Evolutionary conservation across 2,329 filamentous ascomycete genomes (phyloP).

Genomic region (Beauveria pseudobassiana): DNA sequence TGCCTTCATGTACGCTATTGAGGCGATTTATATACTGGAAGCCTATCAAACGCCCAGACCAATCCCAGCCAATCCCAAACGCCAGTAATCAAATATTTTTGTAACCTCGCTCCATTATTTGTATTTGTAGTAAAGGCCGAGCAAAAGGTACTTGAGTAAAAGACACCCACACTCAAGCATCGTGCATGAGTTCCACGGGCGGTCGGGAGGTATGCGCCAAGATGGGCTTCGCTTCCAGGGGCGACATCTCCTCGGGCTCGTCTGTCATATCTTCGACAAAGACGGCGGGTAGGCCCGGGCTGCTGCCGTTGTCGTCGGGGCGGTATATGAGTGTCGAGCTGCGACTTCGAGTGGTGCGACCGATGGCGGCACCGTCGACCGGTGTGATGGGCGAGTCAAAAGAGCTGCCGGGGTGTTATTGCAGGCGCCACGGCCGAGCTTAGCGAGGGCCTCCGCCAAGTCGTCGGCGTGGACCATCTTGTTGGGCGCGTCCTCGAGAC

Average conservation of each 20-base stretch:
- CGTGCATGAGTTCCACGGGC: constrained; percentile 57
- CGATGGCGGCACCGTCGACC: constrained; percentile 25
- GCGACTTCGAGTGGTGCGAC: constrained; percentile 39
- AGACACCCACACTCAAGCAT: constrained; percentile 20
- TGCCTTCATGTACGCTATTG: background rate
- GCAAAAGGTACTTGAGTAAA: background rate
- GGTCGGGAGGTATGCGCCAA: constrained; percentile 54
- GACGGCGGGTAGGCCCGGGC: constrained; percentile 54
- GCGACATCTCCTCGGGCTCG: constrained; percentile 38
- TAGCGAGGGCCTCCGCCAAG: constrained; percentile 57
- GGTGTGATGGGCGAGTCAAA: constrained; percentile 33
- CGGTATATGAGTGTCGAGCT: constrained; percentile 61
- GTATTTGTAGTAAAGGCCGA: background rate
- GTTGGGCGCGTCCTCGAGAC: constrained; percentile 61
- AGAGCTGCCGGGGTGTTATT: constrained; percentile 3
- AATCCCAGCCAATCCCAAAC: background rate
- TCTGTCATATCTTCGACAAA: constrained; percentile 62
- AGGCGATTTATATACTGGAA: background rate
- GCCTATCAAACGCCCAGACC: background rate
- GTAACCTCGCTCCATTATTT: background rate
- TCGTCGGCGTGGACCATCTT: constrained; percentile 64
- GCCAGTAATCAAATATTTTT: background rate
- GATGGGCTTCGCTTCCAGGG: constrained; percentile 40
- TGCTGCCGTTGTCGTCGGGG: constrained; percentile 47
- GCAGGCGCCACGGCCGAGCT: constrained; percentile 43